Percentiles rank a stretch among this genome's conserved stretches.
Conservation (phyloP, 2,329 filamentous ascomycete species). For the Diplodia corticola region DNA sequence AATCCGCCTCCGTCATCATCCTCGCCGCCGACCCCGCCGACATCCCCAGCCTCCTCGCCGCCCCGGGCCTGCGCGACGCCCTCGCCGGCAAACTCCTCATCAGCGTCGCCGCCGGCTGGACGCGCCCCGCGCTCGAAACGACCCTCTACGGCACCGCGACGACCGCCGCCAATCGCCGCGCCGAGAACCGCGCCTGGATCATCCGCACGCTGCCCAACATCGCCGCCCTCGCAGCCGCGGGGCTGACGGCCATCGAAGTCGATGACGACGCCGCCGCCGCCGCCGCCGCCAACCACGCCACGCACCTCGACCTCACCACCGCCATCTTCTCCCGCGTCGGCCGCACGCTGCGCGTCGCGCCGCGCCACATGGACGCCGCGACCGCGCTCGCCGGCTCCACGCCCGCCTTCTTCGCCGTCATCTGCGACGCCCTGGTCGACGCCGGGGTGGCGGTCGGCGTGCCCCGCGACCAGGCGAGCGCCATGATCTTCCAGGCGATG, state of each 20-base stretch:
- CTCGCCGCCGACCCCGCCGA: slow-evolving; percentile 52
- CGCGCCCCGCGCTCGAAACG: slow-evolving; percentile 42
- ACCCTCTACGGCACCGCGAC: slow-evolving; percentile 36
- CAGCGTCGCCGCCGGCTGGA: slow-evolving; percentile 55
- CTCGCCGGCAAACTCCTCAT: slow-evolving; percentile 51
- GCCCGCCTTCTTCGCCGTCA: slow-evolving; percentile 36
- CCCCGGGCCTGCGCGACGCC: slow-evolving; percentile 42
- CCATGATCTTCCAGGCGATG: slow-evolving; percentile 38
- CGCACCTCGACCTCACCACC: slow-evolving; percentile 27
- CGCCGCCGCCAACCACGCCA: slow-evolving; percentile 23
- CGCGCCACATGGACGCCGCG: slow-evolving; percentile 32
- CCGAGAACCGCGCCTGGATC: slow-evolving; percentile 33
- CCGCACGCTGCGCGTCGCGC: slow-evolving; percentile 28
- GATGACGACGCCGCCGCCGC: slow-evolving; percentile 28
- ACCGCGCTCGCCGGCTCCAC: slow-evolving; percentile 36
- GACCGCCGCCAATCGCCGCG: slow-evolving; percentile 16
- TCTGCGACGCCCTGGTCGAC: slow-evolving; percentile 36
- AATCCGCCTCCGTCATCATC: slow-evolving; percentile 45
- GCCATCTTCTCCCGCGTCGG: slow-evolving; percentile 32
- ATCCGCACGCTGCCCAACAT: slow-evolving; percentile 50
- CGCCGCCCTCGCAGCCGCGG: slow-evolving; percentile 47
- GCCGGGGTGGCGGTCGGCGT: slow-evolving; percentile 35
- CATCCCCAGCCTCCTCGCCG: slow-evolving; percentile 41
- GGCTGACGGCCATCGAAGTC: slow-evolving; percentile 39
- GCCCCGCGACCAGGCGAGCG: slow-evolving; percentile 30